Percentiles rank a stretch among this genome's conserved stretches.
phyloP scores from a whole-genome alignment of 1,284 basidiomycete genomes.

The Sanguinoderma infundibulare region DNA sequence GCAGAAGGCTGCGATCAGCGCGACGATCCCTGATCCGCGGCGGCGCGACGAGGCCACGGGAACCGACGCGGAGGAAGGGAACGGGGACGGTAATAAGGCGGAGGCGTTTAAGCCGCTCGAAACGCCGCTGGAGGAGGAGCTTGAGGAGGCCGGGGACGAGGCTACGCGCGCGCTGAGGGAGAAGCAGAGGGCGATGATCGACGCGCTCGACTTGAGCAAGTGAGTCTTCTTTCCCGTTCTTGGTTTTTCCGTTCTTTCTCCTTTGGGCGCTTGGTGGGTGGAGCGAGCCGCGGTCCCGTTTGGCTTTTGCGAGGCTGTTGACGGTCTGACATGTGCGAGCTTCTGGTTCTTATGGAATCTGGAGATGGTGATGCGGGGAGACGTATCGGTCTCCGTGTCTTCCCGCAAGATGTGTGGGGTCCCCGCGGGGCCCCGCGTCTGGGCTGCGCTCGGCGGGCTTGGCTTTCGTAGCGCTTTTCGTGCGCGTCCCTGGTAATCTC shows the following conservation, averaged over 20 bases:
- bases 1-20: slow-evolving; percentile 78
- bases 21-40: slow-evolving; percentile 48
- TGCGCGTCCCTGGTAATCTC: too few relatives aligned
- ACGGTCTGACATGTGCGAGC: background rate
- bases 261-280: background rate
- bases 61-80: slow-evolving; percentile 27
- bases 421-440: slow-evolving; percentile 14
- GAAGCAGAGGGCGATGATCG: slow-evolving; percentile 85
- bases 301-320: background rate
- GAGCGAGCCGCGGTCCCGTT: too few relatives aligned
- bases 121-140: slow-evolving; percentile 61
- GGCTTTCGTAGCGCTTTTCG: too few relatives aligned
- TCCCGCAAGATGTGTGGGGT: background rate
- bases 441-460: slow-evolving; percentile 14
- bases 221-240: slow-evolving; percentile 47
- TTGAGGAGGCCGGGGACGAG: slow-evolving; percentile 74
- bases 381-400: background rate
- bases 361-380: background rate
- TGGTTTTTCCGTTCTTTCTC: background rate
- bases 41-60: slow-evolving; percentile 8
- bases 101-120: slow-evolving; percentile 55
- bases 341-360: background rate
- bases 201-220: slow-evolving; percentile 85
- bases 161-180: slow-evolving; percentile 56
- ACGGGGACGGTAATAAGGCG: background rate